Base-by-base conservation (phyloP, 306 rosid genomes). In the Quercus engelmannii region DNA sequence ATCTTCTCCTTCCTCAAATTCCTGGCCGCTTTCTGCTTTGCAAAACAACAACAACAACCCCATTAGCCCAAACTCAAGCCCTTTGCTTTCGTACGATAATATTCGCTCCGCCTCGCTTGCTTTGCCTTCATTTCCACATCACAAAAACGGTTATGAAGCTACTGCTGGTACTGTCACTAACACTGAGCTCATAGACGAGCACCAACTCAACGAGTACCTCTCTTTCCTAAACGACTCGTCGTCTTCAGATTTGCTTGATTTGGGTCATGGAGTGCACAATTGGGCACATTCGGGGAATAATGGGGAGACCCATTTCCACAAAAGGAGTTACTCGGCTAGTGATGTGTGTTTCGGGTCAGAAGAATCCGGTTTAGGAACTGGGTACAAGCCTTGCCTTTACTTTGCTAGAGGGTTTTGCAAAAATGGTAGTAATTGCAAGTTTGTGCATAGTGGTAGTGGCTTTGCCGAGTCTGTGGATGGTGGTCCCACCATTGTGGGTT, bases 391-490 rank as follows among this genome's bases (percentile, higher is more conserved):
- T 1, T 95, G 99, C 68, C 97, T 95, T 73, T 95, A 92, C 85
- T 95, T 81, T 81, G 97, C 99, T 1, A 87, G 92, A 68, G 99
- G 99, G 18, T 91, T 88, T 75, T 95, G 99, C 79, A 95, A 95
- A 85, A 95, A 95, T 70, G 99, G 99, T 5, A 72, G 81, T 78
- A 87, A 84, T 83, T 95, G 99, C 83, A 95, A 90, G 89, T 95
- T 91, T 84, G 85, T 85, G 81, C 99, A 95, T 84, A 86, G 89
- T 12, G 86, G 80, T 84, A 86, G 89, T 12, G 85, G 80, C 57
- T 87, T 92, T 54, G 71, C 65, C 35, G 98, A 94, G 82, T 79
- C 91, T 6, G 58, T 78, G 62, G 98, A 91, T 69, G 80, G 77
- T 69, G 54, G 54, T 30, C 62, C 80, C 88, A 75, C 81, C 89